phyloP scores from a whole-genome alignment of 1,284 basidiomycete genomes.

The Trametes hirsuta region DNA sequence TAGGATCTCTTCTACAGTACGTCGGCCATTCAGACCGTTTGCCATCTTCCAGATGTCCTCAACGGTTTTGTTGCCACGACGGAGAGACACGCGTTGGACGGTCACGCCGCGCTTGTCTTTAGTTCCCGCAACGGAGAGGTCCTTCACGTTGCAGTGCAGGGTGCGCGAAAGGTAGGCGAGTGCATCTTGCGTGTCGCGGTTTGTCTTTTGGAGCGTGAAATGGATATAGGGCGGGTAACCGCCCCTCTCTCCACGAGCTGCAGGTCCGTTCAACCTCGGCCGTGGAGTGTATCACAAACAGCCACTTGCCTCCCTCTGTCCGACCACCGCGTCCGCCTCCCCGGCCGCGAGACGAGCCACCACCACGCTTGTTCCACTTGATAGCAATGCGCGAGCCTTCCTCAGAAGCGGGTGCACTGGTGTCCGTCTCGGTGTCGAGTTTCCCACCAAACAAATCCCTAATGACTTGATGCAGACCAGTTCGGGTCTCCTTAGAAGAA shows the following conservation, averaged over 20 bases:
- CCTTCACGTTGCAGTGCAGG: slow-evolving; percentile 76
- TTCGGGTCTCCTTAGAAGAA: slow-evolving; percentile 78
- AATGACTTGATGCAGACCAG: slow-evolving; percentile 81
- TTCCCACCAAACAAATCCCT: slow-evolving; percentile 84
- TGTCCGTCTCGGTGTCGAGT: slow-evolving; percentile 82
- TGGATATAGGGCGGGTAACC: slow-evolving; percentile 89
- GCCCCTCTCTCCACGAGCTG: slow-evolving; percentile 51
- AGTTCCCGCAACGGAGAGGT: slow-evolving; percentile 91
- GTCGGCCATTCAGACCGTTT: slow-evolving; percentile 68
- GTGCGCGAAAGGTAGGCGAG: slow-evolving; percentile 79
- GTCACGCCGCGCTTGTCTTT: slow-evolving; percentile 99
- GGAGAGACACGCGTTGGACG: slow-evolving; percentile 88
- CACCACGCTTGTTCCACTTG: slow-evolving; percentile 65
- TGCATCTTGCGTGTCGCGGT: slow-evolving; percentile 96
- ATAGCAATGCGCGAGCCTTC: slow-evolving; percentile 74
- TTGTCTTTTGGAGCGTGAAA: slow-evolving; percentile 97
- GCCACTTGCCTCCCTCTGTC: slow-evolving; percentile 38
- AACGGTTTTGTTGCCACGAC: slow-evolving; percentile 78
- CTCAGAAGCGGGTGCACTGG: slow-evolving; percentile 49
- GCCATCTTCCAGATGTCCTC: slow-evolving; percentile 84
- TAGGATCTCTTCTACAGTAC: slow-evolving; percentile 59
- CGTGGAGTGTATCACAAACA: not conserved
- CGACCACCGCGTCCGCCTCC: slow-evolving; percentile 46
- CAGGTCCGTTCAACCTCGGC: not conserved
- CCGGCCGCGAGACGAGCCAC: slow-evolving; percentile 48